These are phyloP conservation scores for Leersia perrieri DNA, from an alignment of 176 grass and related monocot genomes.

Conservation along the genomic window DNA sequence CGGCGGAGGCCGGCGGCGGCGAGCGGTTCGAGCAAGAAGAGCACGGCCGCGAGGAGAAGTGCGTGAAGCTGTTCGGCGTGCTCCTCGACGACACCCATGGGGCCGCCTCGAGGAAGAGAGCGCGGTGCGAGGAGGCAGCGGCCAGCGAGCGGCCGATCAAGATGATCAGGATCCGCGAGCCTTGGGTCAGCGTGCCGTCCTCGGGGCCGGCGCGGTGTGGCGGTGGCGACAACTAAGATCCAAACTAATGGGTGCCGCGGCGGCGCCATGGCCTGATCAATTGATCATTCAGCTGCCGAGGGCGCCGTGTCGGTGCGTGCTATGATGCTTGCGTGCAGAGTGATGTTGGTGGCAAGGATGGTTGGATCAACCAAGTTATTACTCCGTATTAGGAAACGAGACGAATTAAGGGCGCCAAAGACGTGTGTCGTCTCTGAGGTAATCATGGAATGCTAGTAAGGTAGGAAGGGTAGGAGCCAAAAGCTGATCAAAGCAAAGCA, in stretches of 20 bases:
- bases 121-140: slow-evolving; percentile 41
- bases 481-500: background rate
- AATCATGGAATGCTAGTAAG: background rate
- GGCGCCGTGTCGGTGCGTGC: too few species aligned
- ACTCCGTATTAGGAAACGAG: slow-evolving; percentile 24
- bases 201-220: slow-evolving; percentile 32
- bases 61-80: slow-evolving; percentile 75
- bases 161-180: slow-evolving; percentile 46
- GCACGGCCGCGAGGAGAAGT: slow-evolving; percentile 23
- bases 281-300: background rate
- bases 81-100: slow-evolving; percentile 34
- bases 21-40: slow-evolving; percentile 11
- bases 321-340: background rate
- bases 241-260: slow-evolving; percentile 2
- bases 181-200: slow-evolving; percentile 48
- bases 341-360: background rate
- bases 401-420: background rate
- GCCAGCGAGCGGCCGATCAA: slow-evolving; percentile 53
- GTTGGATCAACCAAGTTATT: slow-evolving; percentile 18
- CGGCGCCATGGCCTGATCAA: background rate
- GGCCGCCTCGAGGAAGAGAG: slow-evolving; percentile 33
- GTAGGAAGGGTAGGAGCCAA: background rate
- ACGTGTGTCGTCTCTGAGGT: background rate
- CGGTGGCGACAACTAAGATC: slow-evolving; percentile 36
- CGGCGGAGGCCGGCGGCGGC: background rate